Percentiles rank a stretch among this genome's conserved stretches.
Evolutionary conservation across 352 stramenopile genomes (phyloP).

Genomic region (Pythium apleroticum): DNA sequence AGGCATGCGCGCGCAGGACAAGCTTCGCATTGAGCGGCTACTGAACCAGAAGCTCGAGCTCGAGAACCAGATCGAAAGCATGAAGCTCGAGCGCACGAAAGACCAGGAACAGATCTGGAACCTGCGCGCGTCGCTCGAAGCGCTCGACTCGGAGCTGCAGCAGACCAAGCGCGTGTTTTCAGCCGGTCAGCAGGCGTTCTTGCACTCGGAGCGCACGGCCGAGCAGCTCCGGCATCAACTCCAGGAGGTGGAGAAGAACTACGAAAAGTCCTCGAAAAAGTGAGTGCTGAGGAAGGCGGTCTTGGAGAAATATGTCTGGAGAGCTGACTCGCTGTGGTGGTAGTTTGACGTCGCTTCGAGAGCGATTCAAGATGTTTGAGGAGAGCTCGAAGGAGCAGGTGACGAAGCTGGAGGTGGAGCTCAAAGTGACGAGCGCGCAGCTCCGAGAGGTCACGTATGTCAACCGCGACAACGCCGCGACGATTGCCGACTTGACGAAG

Average conservation of each 20-base stretch:
- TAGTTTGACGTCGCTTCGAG: constrained; percentile 60
- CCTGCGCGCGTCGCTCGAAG: constrained; percentile 58
- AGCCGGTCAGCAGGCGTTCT: constrained; percentile 69
- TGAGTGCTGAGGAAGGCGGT: constrained; percentile 22
- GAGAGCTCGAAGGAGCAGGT: constrained; percentile 74
- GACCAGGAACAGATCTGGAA: constrained; percentile 78
- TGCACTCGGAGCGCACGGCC: constrained; percentile 64
- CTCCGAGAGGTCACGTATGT: constrained; percentile 74
- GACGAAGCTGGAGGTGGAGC: constrained; percentile 79
- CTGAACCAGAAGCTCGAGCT: constrained; percentile 82
- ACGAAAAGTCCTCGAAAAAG: constrained; percentile 74
- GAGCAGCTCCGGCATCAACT: constrained; percentile 71
- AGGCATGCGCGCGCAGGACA: constrained; percentile 77
- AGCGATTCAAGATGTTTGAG: constrained; percentile 80
- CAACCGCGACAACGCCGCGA: constrained; percentile 66
- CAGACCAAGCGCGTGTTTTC: constrained; percentile 81
- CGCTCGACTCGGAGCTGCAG: constrained; percentile 74
- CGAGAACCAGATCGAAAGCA: constrained; percentile 53
- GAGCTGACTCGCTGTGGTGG: neutral
- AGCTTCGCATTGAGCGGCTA: constrained; percentile 71
- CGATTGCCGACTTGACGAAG: constrained; percentile 64
- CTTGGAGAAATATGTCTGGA: too few species aligned
- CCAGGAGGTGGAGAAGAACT: constrained; percentile 74
- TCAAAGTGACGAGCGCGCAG: constrained; percentile 70
- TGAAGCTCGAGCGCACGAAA: constrained; percentile 54